Base-by-base conservation (phyloP, 805 yeast species). In the Zygoascus bituminiphila region DNA sequence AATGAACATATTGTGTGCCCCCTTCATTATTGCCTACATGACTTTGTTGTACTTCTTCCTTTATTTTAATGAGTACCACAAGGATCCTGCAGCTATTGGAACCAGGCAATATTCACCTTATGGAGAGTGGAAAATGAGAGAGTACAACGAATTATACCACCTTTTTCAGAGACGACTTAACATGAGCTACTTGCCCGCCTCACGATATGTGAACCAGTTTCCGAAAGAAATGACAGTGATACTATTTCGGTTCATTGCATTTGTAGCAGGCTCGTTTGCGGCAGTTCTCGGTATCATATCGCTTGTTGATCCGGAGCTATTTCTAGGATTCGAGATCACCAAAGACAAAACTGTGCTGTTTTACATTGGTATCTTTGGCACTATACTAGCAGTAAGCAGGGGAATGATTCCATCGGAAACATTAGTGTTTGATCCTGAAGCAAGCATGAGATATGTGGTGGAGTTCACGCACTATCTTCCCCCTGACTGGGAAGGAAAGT, bases 91-190 rank as follows among this genome's bases (percentile, higher is more conserved):
- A 1, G 72, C 88, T 9, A 72, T 93, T 47, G 83, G 88, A 5
- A 74, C 88, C 2, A 71, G 98, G 42, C 95, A 88, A 57, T 93
- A 88, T 61, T 87, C 98, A 0, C 96, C 97, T 0, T 78, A 78
- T 65, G 97, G 98, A 0, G 89, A 85, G 58, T 93, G 98, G 98
- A 87, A 83, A 62, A 76, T 93, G 59, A 72, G 99, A 49, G 99
- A 93, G 59, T 87, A 84, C 62, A 93, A 93, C 64, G 99, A 93
- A 62, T 72, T 93, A 7, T 87, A 87, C 40, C 98, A 93, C 64
- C 73, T 91, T 23, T 93, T 93, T 66, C 79, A 80, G 49, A 80
- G 82, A 56, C 72, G 99, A 44, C 66, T 93, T 37, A 85, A 81
- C 42, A 66, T 86, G 51, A 86, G 96, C 45, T 76, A 79, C 25